Evolutionary conservation across 2,329 filamentous ascomycete species (phyloP).

Genomic region (Endocalyx cinctus): DNA sequence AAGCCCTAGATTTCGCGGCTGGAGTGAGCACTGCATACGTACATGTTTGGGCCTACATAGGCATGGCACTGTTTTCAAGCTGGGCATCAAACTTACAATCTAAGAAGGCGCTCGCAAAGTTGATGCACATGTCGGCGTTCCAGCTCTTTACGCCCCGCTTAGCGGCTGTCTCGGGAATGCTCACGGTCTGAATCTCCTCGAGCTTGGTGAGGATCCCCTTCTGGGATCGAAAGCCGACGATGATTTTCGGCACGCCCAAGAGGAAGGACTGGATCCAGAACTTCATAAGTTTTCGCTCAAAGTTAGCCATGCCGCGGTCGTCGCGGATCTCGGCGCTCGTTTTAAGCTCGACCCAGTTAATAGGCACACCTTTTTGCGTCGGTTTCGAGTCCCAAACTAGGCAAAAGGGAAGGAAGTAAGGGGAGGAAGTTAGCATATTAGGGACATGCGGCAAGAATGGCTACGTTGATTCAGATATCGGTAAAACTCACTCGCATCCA

Average conservation of each 20-base stretch:
- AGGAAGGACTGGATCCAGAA: slow-evolving; percentile 98
- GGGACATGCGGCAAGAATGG: slow-evolving; percentile 2
- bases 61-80: no score
- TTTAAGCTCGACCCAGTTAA: slow-evolving; percentile 94
- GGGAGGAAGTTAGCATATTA: slow-evolving; percentile 4
- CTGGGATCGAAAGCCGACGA: slow-evolving; percentile 79
- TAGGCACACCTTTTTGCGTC: slow-evolving; percentile 55
- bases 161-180: slow-evolving; percentile 72
- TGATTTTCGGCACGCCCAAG: slow-evolving; percentile 84
- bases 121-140: slow-evolving; percentile 93
- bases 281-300: slow-evolving; percentile 86
- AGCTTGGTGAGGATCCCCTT: slow-evolving; percentile 67
- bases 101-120: slow-evolving; percentile 75
- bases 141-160: slow-evolving; percentile 63
- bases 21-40: no score
- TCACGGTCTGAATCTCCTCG: slow-evolving; percentile 75
- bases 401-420: not conserved
- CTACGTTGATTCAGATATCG: no score
- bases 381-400: slow-evolving; percentile 83
- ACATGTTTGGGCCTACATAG: no score
- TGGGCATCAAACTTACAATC: no score
- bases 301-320: slow-evolving; percentile 65
- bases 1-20: slow-evolving; percentile 61
- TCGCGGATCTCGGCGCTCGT: slow-evolving; percentile 71
- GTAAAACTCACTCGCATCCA: slow-evolving; percentile 68